These are phyloP conservation scores for Starmerella ratchasimensis DNA, from an alignment of 805 yeast species.

Conservation along the genomic window DNA sequence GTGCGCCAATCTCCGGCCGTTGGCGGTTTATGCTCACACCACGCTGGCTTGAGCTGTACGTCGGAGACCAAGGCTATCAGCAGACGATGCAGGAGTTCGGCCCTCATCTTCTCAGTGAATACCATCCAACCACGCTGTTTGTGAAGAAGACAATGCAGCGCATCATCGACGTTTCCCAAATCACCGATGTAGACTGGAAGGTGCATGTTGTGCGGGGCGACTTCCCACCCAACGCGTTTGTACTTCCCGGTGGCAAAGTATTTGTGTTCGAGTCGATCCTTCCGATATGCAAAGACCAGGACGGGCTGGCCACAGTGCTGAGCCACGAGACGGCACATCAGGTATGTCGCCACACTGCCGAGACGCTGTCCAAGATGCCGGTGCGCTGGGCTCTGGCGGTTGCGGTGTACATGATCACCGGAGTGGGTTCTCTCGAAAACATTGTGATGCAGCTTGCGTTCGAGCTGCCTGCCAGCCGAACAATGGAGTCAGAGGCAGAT, in stretches of 20 bases:
- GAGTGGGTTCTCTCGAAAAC: slow-evolving; percentile 40
- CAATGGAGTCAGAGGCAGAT: slow-evolving; percentile 94
- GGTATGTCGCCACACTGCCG: slow-evolving; percentile 82
- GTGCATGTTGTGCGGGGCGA: slow-evolving; percentile 62
- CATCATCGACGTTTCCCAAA: slow-evolving; percentile 34
- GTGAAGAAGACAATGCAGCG: slow-evolving; percentile 52
- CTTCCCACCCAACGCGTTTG: slow-evolving; percentile 92
- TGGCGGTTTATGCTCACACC: slow-evolving; percentile 60
- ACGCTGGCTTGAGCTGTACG: slow-evolving; percentile 42
- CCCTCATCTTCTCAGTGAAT: slow-evolving; percentile 41
- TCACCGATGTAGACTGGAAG: slow-evolving; percentile 40
- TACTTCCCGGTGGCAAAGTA: slow-evolving; percentile 89
- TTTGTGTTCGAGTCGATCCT: slow-evolving; percentile 73
- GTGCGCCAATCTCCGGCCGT: slow-evolving; percentile 72
- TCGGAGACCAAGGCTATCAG: slow-evolving; percentile 53
- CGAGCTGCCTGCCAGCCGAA: slow-evolving; percentile 75
- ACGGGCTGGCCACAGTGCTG: slow-evolving; percentile 89
- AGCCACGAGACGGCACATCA: slow-evolving; percentile 93
- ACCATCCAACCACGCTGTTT: slow-evolving; percentile 43
- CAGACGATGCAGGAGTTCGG: slow-evolving; percentile 45
- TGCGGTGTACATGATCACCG: slow-evolving; percentile 45
- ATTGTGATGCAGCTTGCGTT: slow-evolving; percentile 42
- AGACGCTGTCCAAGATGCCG: slow-evolving; percentile 66
- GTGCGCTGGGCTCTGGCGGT: slow-evolving; percentile 43
- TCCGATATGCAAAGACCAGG: slow-evolving; percentile 65